A percentile compares a stretch with the other conserved stretches of the same genome.
phyloP scores from a whole-genome alignment of 306 rosid species.

The Oemleria cerasiformis region DNA sequence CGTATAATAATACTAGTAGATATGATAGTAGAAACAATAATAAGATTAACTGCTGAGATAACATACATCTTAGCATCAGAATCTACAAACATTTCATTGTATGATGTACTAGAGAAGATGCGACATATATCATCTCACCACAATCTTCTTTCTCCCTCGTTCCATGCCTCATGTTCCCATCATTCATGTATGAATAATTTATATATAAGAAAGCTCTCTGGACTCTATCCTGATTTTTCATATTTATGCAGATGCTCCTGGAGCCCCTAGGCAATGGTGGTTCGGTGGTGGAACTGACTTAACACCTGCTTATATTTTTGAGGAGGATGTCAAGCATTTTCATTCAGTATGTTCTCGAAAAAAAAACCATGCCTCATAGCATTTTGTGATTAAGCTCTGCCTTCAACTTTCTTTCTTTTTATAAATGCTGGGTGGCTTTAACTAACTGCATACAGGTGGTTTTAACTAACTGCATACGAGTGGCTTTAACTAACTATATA shows the following conservation, averaged over 20 bases:
- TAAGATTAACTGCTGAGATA: neutral
- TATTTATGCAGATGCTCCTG: constrained; percentile 66
- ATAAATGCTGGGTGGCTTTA: neutral
- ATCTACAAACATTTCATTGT: neutral
- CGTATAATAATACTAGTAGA: neutral
- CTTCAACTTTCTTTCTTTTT: neutral
- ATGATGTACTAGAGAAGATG: neutral
- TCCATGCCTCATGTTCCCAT: neutral
- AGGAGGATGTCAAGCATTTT: constrained; percentile 95
- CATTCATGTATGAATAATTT: neutral
- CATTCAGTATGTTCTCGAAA: constrained; percentile 57
- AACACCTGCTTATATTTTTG: constrained; percentile 91
- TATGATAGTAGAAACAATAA: neutral
- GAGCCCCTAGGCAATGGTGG: constrained; percentile 99
- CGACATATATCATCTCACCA: neutral
- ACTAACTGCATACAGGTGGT: neutral
- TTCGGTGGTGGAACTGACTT: constrained; percentile 99
- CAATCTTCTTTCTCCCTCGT: neutral
- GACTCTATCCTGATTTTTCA: constrained; percentile 17
- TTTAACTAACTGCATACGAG: neutral
- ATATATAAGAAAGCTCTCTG: neutral
- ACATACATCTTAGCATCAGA: neutral
- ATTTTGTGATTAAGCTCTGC: neutral
- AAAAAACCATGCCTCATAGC: neutral
- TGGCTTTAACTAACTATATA: neutral